phyloP scores from a whole-genome alignment of 2,329 filamentous ascomycete species.

The Beauveria varroae region DNA sequence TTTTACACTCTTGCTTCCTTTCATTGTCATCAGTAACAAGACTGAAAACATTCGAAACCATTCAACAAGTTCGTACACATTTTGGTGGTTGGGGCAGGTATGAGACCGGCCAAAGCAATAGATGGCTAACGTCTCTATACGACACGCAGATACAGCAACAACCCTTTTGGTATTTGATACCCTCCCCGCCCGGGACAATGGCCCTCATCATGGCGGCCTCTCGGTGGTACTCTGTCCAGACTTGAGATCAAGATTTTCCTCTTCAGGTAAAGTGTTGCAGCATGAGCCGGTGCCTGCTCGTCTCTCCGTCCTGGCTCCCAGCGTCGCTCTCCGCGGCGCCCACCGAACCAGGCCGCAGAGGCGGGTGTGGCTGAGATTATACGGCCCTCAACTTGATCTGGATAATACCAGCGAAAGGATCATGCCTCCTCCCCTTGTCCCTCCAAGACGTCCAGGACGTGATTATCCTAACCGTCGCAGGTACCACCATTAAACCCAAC shows the following conservation, averaged over 20 bases:
- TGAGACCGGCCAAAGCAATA: not conserved
- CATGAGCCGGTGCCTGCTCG: conserved; percentile 55
- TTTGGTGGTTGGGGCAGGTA: not conserved
- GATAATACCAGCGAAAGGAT: conserved; percentile 99
- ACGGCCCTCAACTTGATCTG: conserved; percentile 93
- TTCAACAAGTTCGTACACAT: conserved; percentile 3
- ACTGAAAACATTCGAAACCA: not conserved
- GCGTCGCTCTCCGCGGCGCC: conserved; percentile 20
- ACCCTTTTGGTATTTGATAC: not conserved
- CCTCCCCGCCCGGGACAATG: conserved; percentile 5
- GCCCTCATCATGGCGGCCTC: conserved; percentile 26
- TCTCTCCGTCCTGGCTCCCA: conserved; percentile 8
- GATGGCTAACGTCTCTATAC: conserved; percentile 1
- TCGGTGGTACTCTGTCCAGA: conserved; percentile 28
- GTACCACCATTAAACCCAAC: not conserved
- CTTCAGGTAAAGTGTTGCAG: conserved; percentile 40
- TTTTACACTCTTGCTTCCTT: not conserved
- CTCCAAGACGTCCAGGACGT: conserved; percentile 24
- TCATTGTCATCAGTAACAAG: not conserved
- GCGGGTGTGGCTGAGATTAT: conserved; percentile 63
- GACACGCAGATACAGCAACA: not conserved
- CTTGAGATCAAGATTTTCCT: conserved; percentile 21
- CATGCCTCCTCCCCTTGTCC: conserved; percentile 61
- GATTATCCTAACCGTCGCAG: conserved; percentile 23
- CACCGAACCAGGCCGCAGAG: not conserved